Evolutionary conservation across 805 yeast species (phyloP).

Genomic region (Huiozyma sinensis): DNA sequence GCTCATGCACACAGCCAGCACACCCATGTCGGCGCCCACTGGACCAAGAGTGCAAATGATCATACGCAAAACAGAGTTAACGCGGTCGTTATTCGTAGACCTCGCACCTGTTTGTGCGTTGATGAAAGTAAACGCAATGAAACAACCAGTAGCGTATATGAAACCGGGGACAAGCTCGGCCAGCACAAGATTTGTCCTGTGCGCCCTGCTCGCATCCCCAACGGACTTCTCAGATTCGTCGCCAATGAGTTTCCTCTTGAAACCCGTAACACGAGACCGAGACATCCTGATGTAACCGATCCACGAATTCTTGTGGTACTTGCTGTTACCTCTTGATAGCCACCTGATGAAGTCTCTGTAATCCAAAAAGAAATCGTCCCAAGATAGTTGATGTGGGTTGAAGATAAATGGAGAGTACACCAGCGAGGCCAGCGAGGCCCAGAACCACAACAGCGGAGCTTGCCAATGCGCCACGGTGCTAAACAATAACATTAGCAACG

Average conservation of each 20-base stretch:
- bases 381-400: slow-evolving; percentile 95
- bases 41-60: slow-evolving; percentile 82
- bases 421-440: slow-evolving; percentile 83
- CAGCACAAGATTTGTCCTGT: slow-evolving; percentile 58
- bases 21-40: slow-evolving; percentile 81
- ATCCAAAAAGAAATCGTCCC: slow-evolving; percentile 92
- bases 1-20: slow-evolving; percentile 58
- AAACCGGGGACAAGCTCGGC: slow-evolving; percentile 64
- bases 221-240: slow-evolving; percentile 72
- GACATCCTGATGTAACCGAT: slow-evolving; percentile 72
- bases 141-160: slow-evolving; percentile 67
- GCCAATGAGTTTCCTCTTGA: slow-evolving; percentile 61
- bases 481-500: slow-evolving; percentile 56
- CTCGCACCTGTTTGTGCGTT: slow-evolving; percentile 79
- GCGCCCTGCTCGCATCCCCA: slow-evolving; percentile 77
- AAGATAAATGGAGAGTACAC: slow-evolving; percentile 86
- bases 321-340: slow-evolving; percentile 83
- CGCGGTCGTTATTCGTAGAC: slow-evolving; percentile 34
- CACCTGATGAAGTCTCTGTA: slow-evolving; percentile 87
- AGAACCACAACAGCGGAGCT: slow-evolving; percentile 90
- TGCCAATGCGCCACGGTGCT: slow-evolving; percentile 81
- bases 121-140: slow-evolving; percentile 66
- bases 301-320: slow-evolving; percentile 85
- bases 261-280: slow-evolving; percentile 78
- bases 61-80: slow-evolving; percentile 61